Base-by-base conservation (phyloP, 306 rosid genomes). In the Prinsepia uniflora region DNA sequence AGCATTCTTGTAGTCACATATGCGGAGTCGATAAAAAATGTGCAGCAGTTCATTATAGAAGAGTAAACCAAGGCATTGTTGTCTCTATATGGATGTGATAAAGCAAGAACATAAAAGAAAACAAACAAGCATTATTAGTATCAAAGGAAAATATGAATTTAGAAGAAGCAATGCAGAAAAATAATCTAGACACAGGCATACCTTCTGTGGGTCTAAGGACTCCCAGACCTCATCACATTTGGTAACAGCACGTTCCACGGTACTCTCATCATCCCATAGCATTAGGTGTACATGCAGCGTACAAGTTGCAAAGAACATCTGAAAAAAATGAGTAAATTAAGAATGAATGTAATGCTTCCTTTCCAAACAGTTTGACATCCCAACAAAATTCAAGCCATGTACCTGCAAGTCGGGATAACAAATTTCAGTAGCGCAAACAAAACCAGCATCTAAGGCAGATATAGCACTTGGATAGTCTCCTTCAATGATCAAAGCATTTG, bases 281-380 rank as follows among this genome's bases (percentile, higher is more conserved):
- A 93, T 90, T 62, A 93, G 96, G 77, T 86, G 92, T 76, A 90
- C 97, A 42, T 93, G 98, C 80, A 93, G 83, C 74, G 87, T 84
- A 68, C 90, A 88, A 69, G 98, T 87, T 58, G 94, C 97, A 68
- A 93, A 93, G 82, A 93, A 93, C 98, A 93, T 93, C 97, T 93
- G 64, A 47, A 30, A 78, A 67, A 47, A 30, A 78, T 43, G 63
- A 78, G 74, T 74, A 69, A 72, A 77, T 83, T 54, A 84, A n/a
- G 11, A 56, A 56, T 56, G 13, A 56, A 1, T 39, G 54, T 58
- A 30, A 58, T 2, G 42, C 7, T 56, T 10, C 5, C 43, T 58
- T 58, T n/a, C 43, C 18, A 30, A 11, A 56, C 53, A 48, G 53
- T 48, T 48, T 48, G 36, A 30, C 36, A 30, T 30, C 36, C 36